Conservation (phyloP, 352 stramenopile genomes). For the Phytophthora hybrid region DNA sequence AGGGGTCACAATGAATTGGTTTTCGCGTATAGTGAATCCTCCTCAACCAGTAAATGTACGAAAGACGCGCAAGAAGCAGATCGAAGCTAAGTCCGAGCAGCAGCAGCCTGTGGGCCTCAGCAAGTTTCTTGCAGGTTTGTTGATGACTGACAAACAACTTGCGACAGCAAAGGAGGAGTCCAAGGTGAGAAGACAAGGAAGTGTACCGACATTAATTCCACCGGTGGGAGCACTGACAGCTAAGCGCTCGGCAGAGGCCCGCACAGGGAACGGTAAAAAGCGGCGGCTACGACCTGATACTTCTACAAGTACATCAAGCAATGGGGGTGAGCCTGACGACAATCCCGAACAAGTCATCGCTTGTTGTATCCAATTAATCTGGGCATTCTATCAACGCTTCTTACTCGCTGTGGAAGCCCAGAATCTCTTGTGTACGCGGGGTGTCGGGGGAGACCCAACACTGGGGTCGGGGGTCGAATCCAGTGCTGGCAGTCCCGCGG, state of each 20-base stretch:
- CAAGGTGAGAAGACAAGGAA: constrained; percentile 47
- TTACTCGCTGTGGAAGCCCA: constrained; percentile 58
- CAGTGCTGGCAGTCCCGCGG: constrained; percentile 9
- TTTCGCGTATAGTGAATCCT: constrained; percentile 33
- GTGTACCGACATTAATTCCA: constrained; percentile 42
- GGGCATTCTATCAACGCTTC: constrained; percentile 69
- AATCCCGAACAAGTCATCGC: constrained; percentile 17
- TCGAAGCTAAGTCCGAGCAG: constrained; percentile 21
- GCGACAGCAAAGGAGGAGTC: constrained; percentile 38
- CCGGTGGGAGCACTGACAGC: constrained; percentile 11
- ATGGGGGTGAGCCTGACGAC: constrained; percentile 16
- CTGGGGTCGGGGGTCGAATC: constrained; percentile 1
- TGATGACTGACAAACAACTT: constrained; percentile 50
- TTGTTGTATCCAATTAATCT: constrained; percentile 51
- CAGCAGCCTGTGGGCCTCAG: constrained; percentile 5
- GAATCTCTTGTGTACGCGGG: constrained; percentile 23
- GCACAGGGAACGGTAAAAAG: constrained; percentile 13
- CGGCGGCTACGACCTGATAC: constrained; percentile 18
- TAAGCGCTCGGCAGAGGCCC: constrained; percentile 13
- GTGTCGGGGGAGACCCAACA: constrained; percentile 22
- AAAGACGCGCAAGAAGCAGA: constrained; percentile 27
- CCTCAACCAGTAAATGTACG: constrained; percentile 10
- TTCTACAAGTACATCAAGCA: constrained; percentile 6
- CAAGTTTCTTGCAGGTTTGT: constrained; percentile 46
- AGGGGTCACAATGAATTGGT: constrained; percentile 22